Evolutionary conservation across 2,329 filamentous ascomycete species (phyloP).

Genomic region (Pseudogymnoascus sp.): DNA sequence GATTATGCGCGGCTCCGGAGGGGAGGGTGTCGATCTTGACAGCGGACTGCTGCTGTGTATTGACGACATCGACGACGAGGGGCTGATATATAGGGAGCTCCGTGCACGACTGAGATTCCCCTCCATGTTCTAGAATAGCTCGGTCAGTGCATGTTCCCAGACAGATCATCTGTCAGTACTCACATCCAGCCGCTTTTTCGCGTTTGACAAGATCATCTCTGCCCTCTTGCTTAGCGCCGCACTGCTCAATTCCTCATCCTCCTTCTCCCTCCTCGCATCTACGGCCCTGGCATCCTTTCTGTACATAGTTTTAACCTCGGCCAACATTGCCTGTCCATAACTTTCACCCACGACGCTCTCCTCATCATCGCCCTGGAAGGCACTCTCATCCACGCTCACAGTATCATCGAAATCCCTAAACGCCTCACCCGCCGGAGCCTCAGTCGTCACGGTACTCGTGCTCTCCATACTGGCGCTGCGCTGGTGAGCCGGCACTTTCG

Average conservation of each 20-base stretch:
- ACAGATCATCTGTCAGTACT: constrained; percentile 27
- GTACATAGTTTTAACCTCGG: constrained; percentile 21
- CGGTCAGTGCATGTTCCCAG: not conserved
- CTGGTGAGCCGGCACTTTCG: constrained; percentile 37
- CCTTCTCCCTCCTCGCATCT: constrained; percentile 24
- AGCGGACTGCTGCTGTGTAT: constrained; percentile 32
- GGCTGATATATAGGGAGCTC: constrained; percentile 50
- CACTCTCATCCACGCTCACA: constrained; percentile 54
- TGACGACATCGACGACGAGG: constrained; percentile 39
- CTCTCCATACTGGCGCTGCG: constrained; percentile 51
- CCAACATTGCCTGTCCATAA: constrained; percentile 23
- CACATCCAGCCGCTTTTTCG: constrained; percentile 81
- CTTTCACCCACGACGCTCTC: constrained; percentile 44
- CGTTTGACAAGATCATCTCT: constrained; percentile 85
- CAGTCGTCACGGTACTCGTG: constrained; percentile 49
- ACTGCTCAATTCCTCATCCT: constrained; percentile 59
- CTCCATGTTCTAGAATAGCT: constrained; percentile 68
- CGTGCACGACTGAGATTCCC: constrained; percentile 76
- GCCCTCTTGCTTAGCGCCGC: constrained; percentile 71
- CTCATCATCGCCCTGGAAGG: constrained; percentile 59
- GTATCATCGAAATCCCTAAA: constrained; percentile 56
- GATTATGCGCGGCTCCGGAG: constrained; percentile 17
- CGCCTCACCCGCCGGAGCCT: constrained; percentile 35
- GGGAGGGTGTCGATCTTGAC: constrained; percentile 26
- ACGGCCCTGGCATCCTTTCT: constrained; percentile 24